A percentile compares a stretch with the other conserved stretches of the same genome.
These are phyloP conservation scores for Hirsutella minnesotensis DNA, from an alignment of 2,329 filamentous ascomycete genomes.

Conservation along the genomic window DNA sequence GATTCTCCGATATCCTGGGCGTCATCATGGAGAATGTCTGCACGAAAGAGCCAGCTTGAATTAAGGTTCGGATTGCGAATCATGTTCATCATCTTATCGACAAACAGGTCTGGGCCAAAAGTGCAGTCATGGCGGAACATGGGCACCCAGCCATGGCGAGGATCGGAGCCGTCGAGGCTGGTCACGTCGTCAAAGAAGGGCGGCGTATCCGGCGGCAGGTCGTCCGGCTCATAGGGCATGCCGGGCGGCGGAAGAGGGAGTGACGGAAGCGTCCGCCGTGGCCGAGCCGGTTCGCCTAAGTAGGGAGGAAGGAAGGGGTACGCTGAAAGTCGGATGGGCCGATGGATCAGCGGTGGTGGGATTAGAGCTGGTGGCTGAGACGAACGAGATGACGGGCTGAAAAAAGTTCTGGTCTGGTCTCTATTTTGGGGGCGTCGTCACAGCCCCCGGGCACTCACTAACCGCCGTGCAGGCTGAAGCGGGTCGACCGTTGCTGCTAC, in stretches of 20 bases:
- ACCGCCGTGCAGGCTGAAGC: not conserved
- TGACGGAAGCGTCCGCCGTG: not conserved
- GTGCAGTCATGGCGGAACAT: conserved; percentile 44
- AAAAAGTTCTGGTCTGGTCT: too few species aligned
- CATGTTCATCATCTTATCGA: conserved; percentile 58
- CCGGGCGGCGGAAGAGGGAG: not conserved
- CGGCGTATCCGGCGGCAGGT: conserved; percentile 13
- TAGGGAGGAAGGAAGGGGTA: too few species aligned
- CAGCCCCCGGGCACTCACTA: not conserved
- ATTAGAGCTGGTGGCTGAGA: too few species aligned
- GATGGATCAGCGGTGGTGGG: too few species aligned
- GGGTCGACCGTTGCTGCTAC: too few species aligned
- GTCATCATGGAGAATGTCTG: conserved; percentile 50
- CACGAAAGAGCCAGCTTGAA: conserved; percentile 65
- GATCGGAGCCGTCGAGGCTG: not conserved
- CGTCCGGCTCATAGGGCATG: conserved; percentile 17
- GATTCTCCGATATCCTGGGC: conserved; percentile 2
- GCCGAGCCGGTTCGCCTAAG: not conserved
- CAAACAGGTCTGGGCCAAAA: conserved; percentile 53
- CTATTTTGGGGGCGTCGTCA: too few species aligned
- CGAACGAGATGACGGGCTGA: too few species aligned
- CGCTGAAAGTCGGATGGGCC: too few species aligned
- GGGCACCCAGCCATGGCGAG: conserved; percentile 33
- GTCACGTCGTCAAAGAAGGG: conserved; percentile 15
- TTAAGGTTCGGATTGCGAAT: conserved; percentile 73